Conservation (phyloP, 805 yeast genomes). For the Wickerhamomyces sydowiorum region DNA sequence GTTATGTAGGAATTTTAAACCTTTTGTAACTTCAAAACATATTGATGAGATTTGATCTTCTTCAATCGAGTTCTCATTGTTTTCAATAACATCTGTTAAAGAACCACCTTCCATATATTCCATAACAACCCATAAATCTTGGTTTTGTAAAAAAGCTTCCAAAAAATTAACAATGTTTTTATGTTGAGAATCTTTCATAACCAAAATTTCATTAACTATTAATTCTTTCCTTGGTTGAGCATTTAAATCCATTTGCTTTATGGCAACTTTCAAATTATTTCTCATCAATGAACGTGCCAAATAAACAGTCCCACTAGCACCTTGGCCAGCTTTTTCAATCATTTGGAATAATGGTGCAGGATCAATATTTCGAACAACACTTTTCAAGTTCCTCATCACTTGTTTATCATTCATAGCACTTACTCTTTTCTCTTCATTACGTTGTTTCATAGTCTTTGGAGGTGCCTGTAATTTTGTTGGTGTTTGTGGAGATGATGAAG, state of each 20-base stretch:
- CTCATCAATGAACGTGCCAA: slow-evolving; percentile 62
- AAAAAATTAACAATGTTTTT: slow-evolving; percentile 91
- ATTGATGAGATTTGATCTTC: slow-evolving; percentile 92
- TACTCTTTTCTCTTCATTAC: slow-evolving; percentile 44
- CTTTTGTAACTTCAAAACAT: slow-evolving; percentile 85
- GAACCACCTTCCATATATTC: slow-evolving; percentile 99
- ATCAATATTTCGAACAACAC: slow-evolving; percentile 78
- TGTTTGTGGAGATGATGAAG: background rate
- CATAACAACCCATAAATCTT: slow-evolving; percentile 98
- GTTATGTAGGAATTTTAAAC: slow-evolving; percentile 85
- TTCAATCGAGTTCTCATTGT: slow-evolving; percentile 61
- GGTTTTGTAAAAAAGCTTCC: slow-evolving; percentile 75
- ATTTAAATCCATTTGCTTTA: slow-evolving; percentile 90
- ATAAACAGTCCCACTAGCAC: slow-evolving; percentile 95
- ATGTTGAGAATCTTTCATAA: slow-evolving; percentile 94
- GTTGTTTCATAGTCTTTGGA: slow-evolving; percentile 25
- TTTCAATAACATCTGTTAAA: slow-evolving; percentile 89
- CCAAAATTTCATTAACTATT: slow-evolving; percentile 91
- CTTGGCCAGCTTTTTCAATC: slow-evolving; percentile 90
- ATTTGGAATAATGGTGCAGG: slow-evolving; percentile 80
- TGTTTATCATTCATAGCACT: slow-evolving; percentile 80
- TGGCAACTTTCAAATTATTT: slow-evolving; percentile 73
- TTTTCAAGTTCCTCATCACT: slow-evolving; percentile 69
- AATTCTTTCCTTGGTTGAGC: slow-evolving; percentile 92
- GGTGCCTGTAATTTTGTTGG: slow-evolving; percentile 12